These are phyloP conservation scores for Lactarius pseudohatsudake DNA, from an alignment of 768 basidiomycete species.

Conservation along the genomic window DNA sequence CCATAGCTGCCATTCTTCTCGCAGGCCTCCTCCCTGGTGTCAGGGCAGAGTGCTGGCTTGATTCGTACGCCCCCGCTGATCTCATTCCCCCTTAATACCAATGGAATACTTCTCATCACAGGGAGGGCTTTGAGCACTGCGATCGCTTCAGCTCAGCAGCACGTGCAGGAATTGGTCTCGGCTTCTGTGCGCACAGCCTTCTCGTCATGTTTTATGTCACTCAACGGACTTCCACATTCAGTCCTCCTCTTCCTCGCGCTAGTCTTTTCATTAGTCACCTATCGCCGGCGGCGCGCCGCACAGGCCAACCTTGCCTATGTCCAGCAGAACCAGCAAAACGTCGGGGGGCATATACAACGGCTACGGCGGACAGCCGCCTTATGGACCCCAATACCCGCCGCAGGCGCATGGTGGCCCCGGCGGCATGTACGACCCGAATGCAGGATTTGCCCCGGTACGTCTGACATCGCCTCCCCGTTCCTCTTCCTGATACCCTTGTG, in stretches of 20 bases:
- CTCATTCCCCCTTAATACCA: not conserved
- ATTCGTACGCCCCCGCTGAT: not conserved
- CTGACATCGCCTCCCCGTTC: not conserved
- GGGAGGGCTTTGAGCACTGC: not conserved
- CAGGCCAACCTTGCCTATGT: conserved; percentile 7
- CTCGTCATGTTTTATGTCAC: not conserved
- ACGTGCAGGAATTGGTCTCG: conserved; percentile 1
- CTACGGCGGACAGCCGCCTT: not conserved
- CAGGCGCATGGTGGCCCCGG: not conserved
- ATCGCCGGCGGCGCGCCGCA: conserved; percentile 10
- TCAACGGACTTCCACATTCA: not conserved
- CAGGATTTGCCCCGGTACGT: conserved; percentile 18
- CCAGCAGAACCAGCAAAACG: not conserved
- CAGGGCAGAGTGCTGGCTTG: conserved; percentile 12
- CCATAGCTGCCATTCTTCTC: not conserved
- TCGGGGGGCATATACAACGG: not conserved
- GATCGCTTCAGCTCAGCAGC: conserved; percentile 6
- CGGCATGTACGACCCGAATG: not conserved
- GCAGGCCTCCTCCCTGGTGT: conserved; percentile 7
- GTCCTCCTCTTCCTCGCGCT: conserved; percentile 1
- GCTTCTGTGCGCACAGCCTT: conserved; percentile 6
- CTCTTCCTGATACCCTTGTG: not conserved
- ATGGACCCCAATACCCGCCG: conserved; percentile 17
- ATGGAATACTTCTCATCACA: not conserved
- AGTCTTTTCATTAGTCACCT: not conserved